Evolutionary conservation across 192 early-diverging fungal species (phyloP).

Genomic region (Geranomyces michiganensis): DNA sequence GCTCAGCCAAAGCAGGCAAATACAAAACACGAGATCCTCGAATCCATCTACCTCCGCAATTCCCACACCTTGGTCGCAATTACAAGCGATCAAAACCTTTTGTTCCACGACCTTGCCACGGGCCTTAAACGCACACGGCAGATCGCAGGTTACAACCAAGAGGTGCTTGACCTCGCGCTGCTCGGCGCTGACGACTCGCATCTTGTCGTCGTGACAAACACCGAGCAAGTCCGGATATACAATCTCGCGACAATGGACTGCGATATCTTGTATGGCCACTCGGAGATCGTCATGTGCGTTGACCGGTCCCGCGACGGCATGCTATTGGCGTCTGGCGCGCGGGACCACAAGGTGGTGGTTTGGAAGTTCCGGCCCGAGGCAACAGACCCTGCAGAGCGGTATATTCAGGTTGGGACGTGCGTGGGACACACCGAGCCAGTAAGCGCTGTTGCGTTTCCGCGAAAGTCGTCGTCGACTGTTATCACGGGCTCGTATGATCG

Average conservation of each 20-base stretch:
- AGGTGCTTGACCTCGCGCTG: constrained; percentile 85
- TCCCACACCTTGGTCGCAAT: constrained; percentile 68
- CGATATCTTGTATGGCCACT: constrained; percentile 87
- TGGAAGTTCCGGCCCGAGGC: constrained; percentile 76
- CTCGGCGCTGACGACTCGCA: constrained; percentile 72
- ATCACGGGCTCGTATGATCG: constrained; percentile 91
- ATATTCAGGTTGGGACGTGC: constrained; percentile 70
- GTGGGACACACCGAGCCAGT: constrained; percentile 92
- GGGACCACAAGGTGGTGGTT: constrained; percentile 84
- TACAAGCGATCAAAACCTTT: constrained; percentile 90
- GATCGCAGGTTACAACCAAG: constrained; percentile 95
- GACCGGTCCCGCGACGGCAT: constrained; percentile 69
- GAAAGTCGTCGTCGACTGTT: constrained; percentile 67
- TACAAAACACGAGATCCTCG: constrained; percentile 76
- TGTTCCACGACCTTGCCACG: constrained; percentile 68
- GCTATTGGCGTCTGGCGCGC: constrained; percentile 83
- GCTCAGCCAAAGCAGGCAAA: constrained; percentile 71
- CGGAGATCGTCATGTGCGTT: constrained; percentile 84
- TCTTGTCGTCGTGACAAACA: constrained; percentile 91
- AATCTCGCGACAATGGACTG: constrained; percentile 76
- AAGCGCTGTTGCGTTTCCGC: constrained; percentile 81
- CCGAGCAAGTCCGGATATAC: constrained; percentile 84
- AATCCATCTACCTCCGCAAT: constrained; percentile 60
- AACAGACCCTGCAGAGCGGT: constrained; percentile 38
- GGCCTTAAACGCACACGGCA: constrained; percentile 63